phyloP scores from a whole-genome alignment of 225 moss, liverwort and hornwort species.

The Pleurozium schreberi region DNA sequence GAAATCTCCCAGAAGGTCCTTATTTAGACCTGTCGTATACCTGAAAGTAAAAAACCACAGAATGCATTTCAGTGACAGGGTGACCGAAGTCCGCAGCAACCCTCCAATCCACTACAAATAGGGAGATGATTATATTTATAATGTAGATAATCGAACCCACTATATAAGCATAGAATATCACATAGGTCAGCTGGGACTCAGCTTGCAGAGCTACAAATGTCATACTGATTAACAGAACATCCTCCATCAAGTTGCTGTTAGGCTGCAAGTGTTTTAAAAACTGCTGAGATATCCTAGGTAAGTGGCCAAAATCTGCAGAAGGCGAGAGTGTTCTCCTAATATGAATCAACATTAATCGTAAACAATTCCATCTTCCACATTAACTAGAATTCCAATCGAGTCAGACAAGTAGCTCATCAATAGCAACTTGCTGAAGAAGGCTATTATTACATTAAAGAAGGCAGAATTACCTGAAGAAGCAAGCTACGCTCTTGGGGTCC shows the following conservation, averaged over 20 bases:
- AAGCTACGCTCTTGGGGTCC: slow-evolving; percentile 96
- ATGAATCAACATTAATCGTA: not conserved
- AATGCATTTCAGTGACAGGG: not conserved
- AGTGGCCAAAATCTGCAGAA: not conserved
- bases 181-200: slow-evolving; percentile 6
- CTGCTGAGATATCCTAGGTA: not conserved
- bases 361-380: not conserved
- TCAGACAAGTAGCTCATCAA: not conserved
- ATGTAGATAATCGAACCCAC: not conserved
- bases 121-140: not conserved
- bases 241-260: not conserved
- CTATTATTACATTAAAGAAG: not conserved
- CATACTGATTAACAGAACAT: not conserved
- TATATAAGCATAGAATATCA: not conserved
- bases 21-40: slow-evolving; percentile 92
- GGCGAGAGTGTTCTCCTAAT: not conserved
- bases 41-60: slow-evolving; percentile 18
- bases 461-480: slow-evolving; percentile 70
- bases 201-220: not conserved
- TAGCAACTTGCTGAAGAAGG: not conserved
- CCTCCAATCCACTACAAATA: not conserved
- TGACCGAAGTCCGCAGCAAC: not conserved
- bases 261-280: slow-evolving; percentile 2
- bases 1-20: slow-evolving; percentile 88
- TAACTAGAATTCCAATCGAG: not conserved